Conservation (phyloP, 2,329 filamentous ascomycete species). For the Mycosphaerella sp. region DNA sequence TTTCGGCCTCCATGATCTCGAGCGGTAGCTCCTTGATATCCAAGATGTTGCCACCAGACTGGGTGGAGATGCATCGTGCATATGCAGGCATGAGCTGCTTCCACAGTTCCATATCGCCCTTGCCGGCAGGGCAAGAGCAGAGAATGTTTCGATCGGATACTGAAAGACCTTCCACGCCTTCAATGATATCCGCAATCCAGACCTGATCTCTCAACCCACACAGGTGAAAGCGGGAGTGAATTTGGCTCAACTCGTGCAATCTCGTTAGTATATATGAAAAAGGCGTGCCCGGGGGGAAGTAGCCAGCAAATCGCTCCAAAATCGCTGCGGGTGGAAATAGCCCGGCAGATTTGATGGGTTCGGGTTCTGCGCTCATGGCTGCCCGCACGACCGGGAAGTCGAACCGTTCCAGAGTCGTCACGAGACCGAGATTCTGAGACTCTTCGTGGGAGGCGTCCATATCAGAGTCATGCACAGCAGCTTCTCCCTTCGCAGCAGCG, state of each 20-base stretch:
- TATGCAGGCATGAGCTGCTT: slow-evolving; percentile 53
- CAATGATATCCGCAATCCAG: slow-evolving; percentile 65
- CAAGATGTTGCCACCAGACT: slow-evolving; percentile 60
- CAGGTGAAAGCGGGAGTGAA: slow-evolving; percentile 63
- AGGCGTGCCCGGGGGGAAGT: slow-evolving; percentile 74
- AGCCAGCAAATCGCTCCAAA: slow-evolving; percentile 68
- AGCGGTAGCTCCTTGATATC: slow-evolving; percentile 65
- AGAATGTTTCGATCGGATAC: slow-evolving; percentile 71
- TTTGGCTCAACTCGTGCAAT: slow-evolving; percentile 60
- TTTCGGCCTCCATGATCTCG: slow-evolving; percentile 59
- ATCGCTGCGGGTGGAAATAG: slow-evolving; percentile 65
- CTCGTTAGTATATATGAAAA: slow-evolving; percentile 76
- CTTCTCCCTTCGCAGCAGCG: slow-evolving; percentile 26
- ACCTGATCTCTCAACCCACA: slow-evolving; percentile 59
- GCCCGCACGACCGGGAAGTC: slow-evolving; percentile 59
- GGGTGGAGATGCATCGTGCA: slow-evolving; percentile 62
- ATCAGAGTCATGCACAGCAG: not conserved
- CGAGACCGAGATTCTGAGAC: slow-evolving; percentile 50
- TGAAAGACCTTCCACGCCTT: slow-evolving; percentile 59
- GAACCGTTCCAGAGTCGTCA: slow-evolving; percentile 67
- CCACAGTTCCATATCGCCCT: slow-evolving; percentile 46
- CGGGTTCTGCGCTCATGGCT: slow-evolving; percentile 58
- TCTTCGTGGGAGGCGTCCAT: slow-evolving; percentile 5
- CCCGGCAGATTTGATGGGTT: slow-evolving; percentile 63
- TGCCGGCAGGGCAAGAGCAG: slow-evolving; percentile 60